These are phyloP conservation scores for barrel medic (Medicago truncatula) DNA, from an alignment of 306 rosid genomes.

Conservation along the genomic window DNA sequence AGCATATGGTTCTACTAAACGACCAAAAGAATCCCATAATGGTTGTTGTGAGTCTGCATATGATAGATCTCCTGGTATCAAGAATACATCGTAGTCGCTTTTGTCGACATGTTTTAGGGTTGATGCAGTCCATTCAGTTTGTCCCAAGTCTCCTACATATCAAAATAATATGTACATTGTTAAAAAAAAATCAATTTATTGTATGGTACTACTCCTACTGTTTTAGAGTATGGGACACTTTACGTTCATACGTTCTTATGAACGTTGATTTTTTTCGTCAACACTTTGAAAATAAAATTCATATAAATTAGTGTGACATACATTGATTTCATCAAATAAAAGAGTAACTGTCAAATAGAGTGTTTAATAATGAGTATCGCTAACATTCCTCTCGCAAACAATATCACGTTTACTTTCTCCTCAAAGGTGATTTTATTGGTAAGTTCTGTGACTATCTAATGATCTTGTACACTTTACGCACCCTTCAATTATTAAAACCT, in stretches of 20 bases:
- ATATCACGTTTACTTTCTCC: not conserved
- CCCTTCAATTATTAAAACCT: not conserved
- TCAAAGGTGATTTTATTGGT: not conserved
- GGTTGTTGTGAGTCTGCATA: slow-evolving; percentile 70
- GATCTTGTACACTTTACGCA: not conserved
- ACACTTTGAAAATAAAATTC: too few relatives aligned
- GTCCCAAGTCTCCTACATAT: slow-evolving; percentile 73
- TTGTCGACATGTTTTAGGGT: slow-evolving; percentile 57
- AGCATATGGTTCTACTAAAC: slow-evolving; percentile 73
- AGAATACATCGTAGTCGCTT: slow-evolving; percentile 66
- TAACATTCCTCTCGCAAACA: too few relatives aligned
- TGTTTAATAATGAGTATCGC: too few relatives aligned
- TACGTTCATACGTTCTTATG: too few relatives aligned
- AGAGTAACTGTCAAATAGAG: too few relatives aligned
- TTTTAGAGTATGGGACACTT: too few relatives aligned
- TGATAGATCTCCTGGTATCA: slow-evolving; percentile 73
- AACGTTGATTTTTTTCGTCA: too few relatives aligned
- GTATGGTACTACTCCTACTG: too few relatives aligned
- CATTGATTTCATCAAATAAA: too few relatives aligned
- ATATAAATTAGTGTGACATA: too few relatives aligned
- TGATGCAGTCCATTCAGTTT: slow-evolving; percentile 71
- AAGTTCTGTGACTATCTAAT: not conserved
- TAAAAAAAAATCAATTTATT: not conserved
- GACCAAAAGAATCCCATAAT: slow-evolving; percentile 81
- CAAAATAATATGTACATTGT: not conserved